Evolutionary conservation across 2,329 filamentous ascomycete genomes (phyloP), one percentile per base, ranked within the genome.

Genomic region (Sphaceloma murrayae): DNA sequence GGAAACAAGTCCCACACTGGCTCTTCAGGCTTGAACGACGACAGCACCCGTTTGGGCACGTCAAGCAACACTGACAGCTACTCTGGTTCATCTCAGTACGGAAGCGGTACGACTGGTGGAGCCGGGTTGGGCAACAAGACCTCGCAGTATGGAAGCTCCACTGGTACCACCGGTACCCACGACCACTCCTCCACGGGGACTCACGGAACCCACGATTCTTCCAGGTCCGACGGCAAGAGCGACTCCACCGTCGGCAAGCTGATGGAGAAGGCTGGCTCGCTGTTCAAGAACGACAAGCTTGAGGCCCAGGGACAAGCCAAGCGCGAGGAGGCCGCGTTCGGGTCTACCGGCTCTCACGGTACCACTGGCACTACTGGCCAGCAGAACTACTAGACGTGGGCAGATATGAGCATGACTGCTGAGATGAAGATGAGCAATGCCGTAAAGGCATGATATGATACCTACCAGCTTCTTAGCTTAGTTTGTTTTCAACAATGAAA

Each of bases 241-340:
- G 68, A 73, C 54, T 73, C 70, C 40, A 68, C 67, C 11, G 43
- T 74, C 16, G 75, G 75, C 34, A 77, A 74, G 61, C 46, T 78
- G 17, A 62, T 78, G 58, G 73, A 80, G 62, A 78, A 76, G 65
- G 70, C 68, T 4, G 73, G 74, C 6, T 57, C 60, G 9, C 52
- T 71, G 39, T 52, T 79, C 49, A 59, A 68, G 44, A 74, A 65
- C 51, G 62, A 68, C 11, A 62, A 59, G 32, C 46, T 77, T 9
- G 63, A 62, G 45, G 58, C 68, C 51, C 73, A 70, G 59, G 75
- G 74, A 3, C 58, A 60, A 5, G 62, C 60, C 53, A 75, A 71
- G 68, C 66, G 74, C 42, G 67, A 68, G 48, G 61, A 51, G 31
- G 53, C 52, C 30, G 52, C 46, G 1, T 26, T 11, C 21, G 31